Base-by-base conservation (phyloP, 352 stramenopile species). In the Globisporangium canariense region DNA sequence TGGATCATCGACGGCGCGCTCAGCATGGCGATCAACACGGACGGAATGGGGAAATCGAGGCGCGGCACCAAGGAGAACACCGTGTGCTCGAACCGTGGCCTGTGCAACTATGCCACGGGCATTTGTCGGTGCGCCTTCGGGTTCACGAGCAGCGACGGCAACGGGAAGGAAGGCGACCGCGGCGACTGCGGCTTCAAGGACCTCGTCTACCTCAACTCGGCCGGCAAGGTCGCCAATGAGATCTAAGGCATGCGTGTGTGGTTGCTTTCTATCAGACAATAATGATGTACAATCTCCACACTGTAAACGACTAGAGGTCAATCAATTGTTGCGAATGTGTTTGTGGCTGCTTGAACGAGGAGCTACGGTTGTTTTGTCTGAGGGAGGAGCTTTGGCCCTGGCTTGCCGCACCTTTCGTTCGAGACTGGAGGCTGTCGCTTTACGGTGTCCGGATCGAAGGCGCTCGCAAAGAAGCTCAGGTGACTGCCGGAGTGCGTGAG, bases 181-280 rank as follows among this genome's bases (percentile, higher is more conserved):
- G 94, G 93, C 18, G 94, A 98, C 68, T 98, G 96, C 68, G 94
- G 94, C 3, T 97, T 90, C 73, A 77, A 77, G 66, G 81, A 90
- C 41, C 76, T 78, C 5, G 71, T 92, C 52, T 92, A 90, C 57
- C 58, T 92, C 50, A 89, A 86, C 30, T 89, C 81, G 58, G 81
- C 81, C 0, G 83, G 78, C 54, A 77, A 84, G 58, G 67, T 85
- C 11, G 83, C 79, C 10, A 90, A 90, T 52, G 70, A 81, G 57
- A 46, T 64, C 20, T 67, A 58, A 38, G 20, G 18, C 25, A n/a
- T 32, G 1, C 32, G 4, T 36, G 32, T 5, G 4, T 14, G 7
- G 28, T 34, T 43, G 32, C 9, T 20, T 46, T 34, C 40, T 7
- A 56, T 56, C 1, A 18, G 32, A 28, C 25, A 28, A 28, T 28